These are phyloP conservation scores for Aspergillus aculeatus DNA, from an alignment of 2,329 filamentous ascomycete species.

Conservation along the genomic window DNA sequence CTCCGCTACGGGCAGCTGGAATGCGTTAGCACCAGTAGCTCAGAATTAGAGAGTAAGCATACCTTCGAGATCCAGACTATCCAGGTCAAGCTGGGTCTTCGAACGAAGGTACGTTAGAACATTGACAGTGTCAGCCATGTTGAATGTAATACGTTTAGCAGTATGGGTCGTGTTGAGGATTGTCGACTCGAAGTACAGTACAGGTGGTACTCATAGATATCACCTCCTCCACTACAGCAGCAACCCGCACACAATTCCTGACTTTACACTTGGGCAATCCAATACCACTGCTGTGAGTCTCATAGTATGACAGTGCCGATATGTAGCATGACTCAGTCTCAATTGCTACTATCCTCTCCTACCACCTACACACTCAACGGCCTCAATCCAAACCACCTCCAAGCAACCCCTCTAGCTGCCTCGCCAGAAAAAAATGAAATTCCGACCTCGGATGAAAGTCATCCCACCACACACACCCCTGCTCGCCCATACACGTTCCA, in stretches of 20 bases:
- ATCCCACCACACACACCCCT: constrained; percentile 10
- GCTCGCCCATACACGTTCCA: not conserved
- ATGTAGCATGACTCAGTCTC: not conserved
- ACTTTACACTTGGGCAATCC: too few relatives aligned
- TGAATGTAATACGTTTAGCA: too few relatives aligned
- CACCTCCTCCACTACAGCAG: too few relatives aligned
- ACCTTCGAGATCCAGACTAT: not conserved
- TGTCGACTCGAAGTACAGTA: too few relatives aligned
- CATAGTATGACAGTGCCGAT: too few relatives aligned
- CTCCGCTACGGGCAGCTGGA: not conserved
- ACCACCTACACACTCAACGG: not conserved
- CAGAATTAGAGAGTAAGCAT: not conserved
- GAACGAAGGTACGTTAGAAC: not conserved
- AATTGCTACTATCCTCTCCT: not conserved
- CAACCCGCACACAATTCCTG: too few relatives aligned
- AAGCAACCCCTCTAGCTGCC: not conserved
- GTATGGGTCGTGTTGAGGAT: too few relatives aligned
- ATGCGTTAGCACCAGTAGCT: not conserved
- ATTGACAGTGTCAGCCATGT: not conserved
- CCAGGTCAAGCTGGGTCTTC: not conserved
- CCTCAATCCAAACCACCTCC: not conserved
- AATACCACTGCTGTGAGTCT: too few relatives aligned
- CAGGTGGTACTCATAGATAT: too few relatives aligned
- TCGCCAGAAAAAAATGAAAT: constrained; percentile 8
- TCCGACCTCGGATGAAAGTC: constrained; percentile 4